phyloP scores from a whole-genome alignment of 2,329 filamentous ascomycete genomes.

The Westerdykella sp. region DNA sequence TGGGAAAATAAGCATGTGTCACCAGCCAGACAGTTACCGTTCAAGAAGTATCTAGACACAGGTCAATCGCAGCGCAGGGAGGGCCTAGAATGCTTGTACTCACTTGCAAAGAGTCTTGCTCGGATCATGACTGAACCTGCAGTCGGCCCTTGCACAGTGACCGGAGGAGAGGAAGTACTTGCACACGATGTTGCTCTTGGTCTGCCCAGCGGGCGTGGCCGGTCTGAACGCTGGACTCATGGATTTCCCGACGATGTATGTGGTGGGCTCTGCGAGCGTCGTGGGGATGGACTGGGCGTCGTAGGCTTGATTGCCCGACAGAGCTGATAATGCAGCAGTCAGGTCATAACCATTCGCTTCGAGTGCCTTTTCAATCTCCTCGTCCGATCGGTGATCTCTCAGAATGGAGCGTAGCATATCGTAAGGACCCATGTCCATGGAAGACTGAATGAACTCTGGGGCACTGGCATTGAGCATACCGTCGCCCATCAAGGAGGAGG shows the following conservation, averaged over 20 bases:
- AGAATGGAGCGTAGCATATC: conserved; percentile 96
- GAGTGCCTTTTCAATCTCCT: conserved; percentile 89
- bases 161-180: conserved; percentile 95
- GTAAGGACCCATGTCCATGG: conserved; percentile 92
- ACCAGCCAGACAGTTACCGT: conserved; percentile 89
- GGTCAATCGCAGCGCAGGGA: neutral
- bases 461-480: conserved; percentile 72
- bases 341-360: conserved; percentile 88
- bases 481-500: conserved; percentile 63
- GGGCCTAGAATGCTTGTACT: conserved; percentile 39
- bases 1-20: conserved; percentile 96
- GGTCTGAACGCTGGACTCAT: conserved; percentile 69
- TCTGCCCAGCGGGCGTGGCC: conserved; percentile 66
- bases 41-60: conserved; percentile 77
- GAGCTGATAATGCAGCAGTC: conserved; percentile 79
- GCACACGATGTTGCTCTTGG: conserved; percentile 85
- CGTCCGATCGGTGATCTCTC: conserved; percentile 79
- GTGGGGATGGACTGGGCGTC: conserved; percentile 45
- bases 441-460: conserved; percentile 67
- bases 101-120: conserved; percentile 98
- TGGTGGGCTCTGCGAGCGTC: conserved; percentile 52
- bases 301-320: conserved; percentile 67
- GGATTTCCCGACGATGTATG: conserved; percentile 80
- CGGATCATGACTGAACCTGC: conserved; percentile 92
- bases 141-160: conserved; percentile 92